These are phyloP conservation scores for Colletotrichum sansevieriae DNA, from an alignment of 2,329 filamentous ascomycete genomes.

Conservation along the genomic window DNA sequence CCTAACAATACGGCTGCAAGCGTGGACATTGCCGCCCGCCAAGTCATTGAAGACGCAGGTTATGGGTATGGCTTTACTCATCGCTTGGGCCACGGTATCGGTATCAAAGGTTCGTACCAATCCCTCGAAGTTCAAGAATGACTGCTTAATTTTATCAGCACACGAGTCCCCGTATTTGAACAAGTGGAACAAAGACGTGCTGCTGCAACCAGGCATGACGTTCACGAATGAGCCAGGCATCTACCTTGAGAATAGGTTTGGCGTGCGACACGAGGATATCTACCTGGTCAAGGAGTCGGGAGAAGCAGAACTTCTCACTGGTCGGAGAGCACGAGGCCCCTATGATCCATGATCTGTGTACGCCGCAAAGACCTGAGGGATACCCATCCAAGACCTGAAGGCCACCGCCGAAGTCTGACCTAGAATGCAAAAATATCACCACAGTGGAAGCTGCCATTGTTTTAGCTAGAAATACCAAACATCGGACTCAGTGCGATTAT, in stretches of 20 bases:
- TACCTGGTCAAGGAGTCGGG: conserved; percentile 67
- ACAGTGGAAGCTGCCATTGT: too few species aligned
- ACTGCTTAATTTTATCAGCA: conserved; percentile 49
- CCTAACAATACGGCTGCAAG: conserved; percentile 67
- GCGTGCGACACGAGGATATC: conserved; percentile 73
- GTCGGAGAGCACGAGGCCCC: conserved; percentile 62
- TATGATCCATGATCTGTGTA: conserved; percentile 60
- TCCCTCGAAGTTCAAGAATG: background rate
- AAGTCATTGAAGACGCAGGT: conserved; percentile 68
- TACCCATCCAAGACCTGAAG: too few species aligned
- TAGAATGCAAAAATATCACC: too few species aligned
- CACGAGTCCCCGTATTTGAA: conserved; percentile 76
- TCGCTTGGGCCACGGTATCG: conserved; percentile 73
- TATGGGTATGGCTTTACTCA: conserved; percentile 73
- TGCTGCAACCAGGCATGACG: conserved; percentile 68
- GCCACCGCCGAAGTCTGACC: too few species aligned
- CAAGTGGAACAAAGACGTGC: conserved; percentile 66
- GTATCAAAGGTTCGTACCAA: conserved; percentile 62
- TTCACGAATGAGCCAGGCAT: conserved; percentile 75
- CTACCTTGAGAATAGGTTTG: conserved; percentile 71
- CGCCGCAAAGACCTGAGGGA: too few species aligned
- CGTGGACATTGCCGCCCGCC: conserved; percentile 71
- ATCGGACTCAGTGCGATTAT: too few species aligned
- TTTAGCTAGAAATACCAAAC: too few species aligned
- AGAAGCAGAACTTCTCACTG: conserved; percentile 67